These are phyloP conservation scores for Heterobasidion irregulare DNA, from an alignment of 1,284 basidiomycete species.

Conservation along the genomic window DNA sequence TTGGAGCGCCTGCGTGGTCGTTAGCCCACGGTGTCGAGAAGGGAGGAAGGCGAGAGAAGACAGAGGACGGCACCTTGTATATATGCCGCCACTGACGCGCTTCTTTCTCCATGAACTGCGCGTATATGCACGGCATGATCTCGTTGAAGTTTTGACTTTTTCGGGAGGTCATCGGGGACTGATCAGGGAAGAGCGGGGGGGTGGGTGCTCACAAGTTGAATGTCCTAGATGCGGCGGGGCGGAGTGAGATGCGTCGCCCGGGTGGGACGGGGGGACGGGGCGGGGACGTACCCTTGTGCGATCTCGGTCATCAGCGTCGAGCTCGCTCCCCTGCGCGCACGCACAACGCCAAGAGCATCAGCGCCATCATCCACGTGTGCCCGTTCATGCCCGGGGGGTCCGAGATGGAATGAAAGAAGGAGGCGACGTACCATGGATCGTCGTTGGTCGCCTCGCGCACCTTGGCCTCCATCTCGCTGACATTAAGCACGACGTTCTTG, in stretches of 20 bases:
- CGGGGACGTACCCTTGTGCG: conserved; percentile 75
- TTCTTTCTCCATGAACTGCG: conserved; percentile 91
- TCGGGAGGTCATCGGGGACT: background rate
- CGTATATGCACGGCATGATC: conserved; percentile 97
- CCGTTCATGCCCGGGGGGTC: background rate
- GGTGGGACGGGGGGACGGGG: background rate
- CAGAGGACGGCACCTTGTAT: conserved; percentile 68
- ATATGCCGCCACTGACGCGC: conserved; percentile 98
- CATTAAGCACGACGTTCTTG: conserved; percentile 87
- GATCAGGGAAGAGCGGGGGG: conserved; percentile 6
- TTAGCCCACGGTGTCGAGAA: background rate
- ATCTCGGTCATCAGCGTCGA: conserved; percentile 99
- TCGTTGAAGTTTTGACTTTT: conserved; percentile 95
- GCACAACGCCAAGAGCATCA: conserved; percentile 2
- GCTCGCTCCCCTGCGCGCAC: conserved; percentile 78
- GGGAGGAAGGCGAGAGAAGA: background rate
- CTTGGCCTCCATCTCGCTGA: conserved; percentile 96
- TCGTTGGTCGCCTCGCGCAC: conserved; percentile 97
- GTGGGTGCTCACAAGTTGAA: conserved; percentile 74
- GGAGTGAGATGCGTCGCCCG: background rate
- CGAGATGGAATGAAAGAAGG: background rate
- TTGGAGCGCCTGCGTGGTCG: conserved; percentile 64
- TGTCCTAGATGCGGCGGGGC: conserved; percentile 42
- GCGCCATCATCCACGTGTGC: background rate
- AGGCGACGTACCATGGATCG: conserved; percentile 78